phyloP scores from a whole-genome alignment of 2,329 filamentous ascomycete genomes.

The Epichloe festucae region DNA sequence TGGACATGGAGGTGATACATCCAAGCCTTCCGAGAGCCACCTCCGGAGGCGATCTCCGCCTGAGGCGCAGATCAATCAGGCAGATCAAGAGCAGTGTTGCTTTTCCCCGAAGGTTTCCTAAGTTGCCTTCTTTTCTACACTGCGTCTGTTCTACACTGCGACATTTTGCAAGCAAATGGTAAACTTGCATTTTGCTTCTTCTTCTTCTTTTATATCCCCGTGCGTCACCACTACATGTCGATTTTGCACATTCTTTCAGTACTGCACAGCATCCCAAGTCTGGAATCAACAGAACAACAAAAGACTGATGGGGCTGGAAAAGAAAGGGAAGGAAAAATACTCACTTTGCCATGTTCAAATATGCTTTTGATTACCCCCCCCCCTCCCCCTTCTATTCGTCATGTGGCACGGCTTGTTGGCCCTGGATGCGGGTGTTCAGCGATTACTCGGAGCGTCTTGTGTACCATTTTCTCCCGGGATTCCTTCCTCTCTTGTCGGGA shows the following conservation, averaged over 20 bases:
- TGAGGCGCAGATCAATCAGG: not conserved
- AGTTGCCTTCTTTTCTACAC: no score
- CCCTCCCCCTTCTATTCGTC: not conserved
- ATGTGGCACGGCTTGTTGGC: not conserved
- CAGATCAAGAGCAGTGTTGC: slow-evolving; percentile 3
- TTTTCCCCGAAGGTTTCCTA: no score
- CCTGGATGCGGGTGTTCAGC: not conserved
- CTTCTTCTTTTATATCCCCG: no score
- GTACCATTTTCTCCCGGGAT: not conserved
- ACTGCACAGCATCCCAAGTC: slow-evolving; percentile 1
- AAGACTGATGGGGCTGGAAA: slow-evolving; percentile 1
- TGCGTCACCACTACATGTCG: not conserved
- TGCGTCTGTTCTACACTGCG: no score
- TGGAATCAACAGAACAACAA: not conserved
- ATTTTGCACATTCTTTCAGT: not conserved
- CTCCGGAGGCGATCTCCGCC: slow-evolving; percentile 8
- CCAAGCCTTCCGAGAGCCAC: slow-evolving; percentile 12
- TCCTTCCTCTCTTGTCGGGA: not conserved
- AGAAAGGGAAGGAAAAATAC: not conserved
- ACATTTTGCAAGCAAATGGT: no score
- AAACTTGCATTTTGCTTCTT: no score
- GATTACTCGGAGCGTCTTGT: not conserved
- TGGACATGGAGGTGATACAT: slow-evolving; percentile 13
- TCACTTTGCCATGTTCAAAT: not conserved
- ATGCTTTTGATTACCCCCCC: not conserved